Evolutionary conservation across 768 basidiomycete species (phyloP), one percentile per base, ranked within the genome.

Genomic region (Hypsizygus marmoreus): DNA sequence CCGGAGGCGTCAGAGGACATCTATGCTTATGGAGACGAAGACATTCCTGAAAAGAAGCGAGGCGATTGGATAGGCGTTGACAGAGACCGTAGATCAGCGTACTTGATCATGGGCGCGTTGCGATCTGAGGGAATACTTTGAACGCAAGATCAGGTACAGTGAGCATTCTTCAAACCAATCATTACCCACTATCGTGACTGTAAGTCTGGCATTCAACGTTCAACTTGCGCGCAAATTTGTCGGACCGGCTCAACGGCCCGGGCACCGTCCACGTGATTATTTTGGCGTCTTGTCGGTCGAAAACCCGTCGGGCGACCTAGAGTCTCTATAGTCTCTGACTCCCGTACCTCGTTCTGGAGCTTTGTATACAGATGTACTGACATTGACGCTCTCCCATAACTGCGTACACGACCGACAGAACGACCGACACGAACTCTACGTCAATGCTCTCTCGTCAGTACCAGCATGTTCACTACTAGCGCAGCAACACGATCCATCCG

Each of bases 61-160:
- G 81, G 81, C 1, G 89, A 91, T 56, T 92, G 90, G 89, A 63
- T 75, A 22, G 89, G 89, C 1, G 74, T 88, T 28, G 86, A 90
- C 56, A 78, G 88, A 60, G 89, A 92, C 59, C 77, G 84, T 43
- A 70, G 88, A 48, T 88, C 88, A 9, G 88, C 89, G 16, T 91
- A 81, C 67, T 64, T 88, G 58, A 89, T 91, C 44, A 81, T 89
- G 56, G 87, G 88, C 36, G 86, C 84, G 14, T 62, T 91, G 53
- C 79, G 78, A 54, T 81, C 81, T 12, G 89, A 91, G 63, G 84
- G 83, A 4, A 74, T 91, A 16, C 58, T 91, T 31, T 71, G 56
- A 63, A 39, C 33, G 19, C 5, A 17, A 24, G 25, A 20, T 25
- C 43, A 40, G 28, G 42, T 33, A 36, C 26, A 26, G 35, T 25